Evolutionary conservation across 495 filamentous ascomycete species (phyloP).

Genomic region (Podospora appendiculata): DNA sequence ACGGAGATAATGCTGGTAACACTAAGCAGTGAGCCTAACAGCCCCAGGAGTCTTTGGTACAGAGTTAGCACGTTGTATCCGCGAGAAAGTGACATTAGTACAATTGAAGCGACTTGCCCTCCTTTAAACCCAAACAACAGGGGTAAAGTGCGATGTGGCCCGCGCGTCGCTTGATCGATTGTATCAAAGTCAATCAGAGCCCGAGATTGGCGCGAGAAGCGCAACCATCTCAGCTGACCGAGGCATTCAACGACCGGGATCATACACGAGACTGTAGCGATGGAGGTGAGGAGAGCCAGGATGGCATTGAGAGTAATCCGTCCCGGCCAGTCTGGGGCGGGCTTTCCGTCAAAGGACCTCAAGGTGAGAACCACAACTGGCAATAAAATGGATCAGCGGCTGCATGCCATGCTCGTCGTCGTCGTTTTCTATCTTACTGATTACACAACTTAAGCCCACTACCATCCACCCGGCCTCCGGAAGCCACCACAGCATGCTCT

Average conservation of each 20-base stretch:
- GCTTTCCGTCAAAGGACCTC: slow-evolving; percentile 24
- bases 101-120: neutral
- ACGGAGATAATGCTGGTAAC: too few species aligned
- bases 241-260: slow-evolving; percentile 27
- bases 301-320: slow-evolving; percentile 36
- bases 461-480: neutral
- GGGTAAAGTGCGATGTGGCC: slow-evolving; percentile 11
- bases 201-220: slow-evolving; percentile 24
- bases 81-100: neutral
- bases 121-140: slow-evolving; percentile 1
- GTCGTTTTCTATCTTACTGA: neutral
- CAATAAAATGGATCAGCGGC: neutral
- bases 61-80: neutral
- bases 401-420: neutral
- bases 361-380: slow-evolving; percentile 26
- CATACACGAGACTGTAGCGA: slow-evolving; percentile 28
- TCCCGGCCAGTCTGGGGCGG: slow-evolving; percentile 33
- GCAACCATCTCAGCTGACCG: slow-evolving; percentile 35
- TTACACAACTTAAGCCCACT: neutral
- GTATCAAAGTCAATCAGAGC: slow-evolving; percentile 30
- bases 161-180: slow-evolving; percentile 31
- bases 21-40: too few species aligned
- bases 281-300: slow-evolving; percentile 30
- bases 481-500: slow-evolving; percentile 2
- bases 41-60: neutral